phyloP scores from a whole-genome alignment of 108 stramenopile genomes.

The Cyclotella choctawhatcheeana region DNA sequence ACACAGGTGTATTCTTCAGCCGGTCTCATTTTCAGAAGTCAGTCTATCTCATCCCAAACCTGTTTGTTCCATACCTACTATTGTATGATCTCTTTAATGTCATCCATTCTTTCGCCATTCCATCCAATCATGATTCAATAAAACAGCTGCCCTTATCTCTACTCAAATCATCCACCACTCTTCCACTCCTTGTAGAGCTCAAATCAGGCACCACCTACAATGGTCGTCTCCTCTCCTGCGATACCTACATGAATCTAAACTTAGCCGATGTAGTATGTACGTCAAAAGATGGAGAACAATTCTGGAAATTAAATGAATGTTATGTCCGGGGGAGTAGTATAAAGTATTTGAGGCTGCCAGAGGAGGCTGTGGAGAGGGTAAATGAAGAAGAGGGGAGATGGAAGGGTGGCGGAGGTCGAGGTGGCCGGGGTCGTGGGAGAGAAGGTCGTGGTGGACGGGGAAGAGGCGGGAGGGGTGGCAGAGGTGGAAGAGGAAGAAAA shows the following conservation, averaged over 20 bases:
- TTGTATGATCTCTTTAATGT: too few relatives aligned
- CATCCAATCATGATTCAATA: neutral
- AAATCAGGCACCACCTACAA: conserved; percentile 99
- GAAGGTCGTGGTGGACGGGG: conserved; percentile 65
- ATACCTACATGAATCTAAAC: conserved; percentile 99
- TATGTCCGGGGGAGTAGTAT: conserved; percentile 96
- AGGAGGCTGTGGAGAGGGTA: conserved; percentile 91
- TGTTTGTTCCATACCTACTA: too few relatives aligned
- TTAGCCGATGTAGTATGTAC: conserved; percentile 96
- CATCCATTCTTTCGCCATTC: too few relatives aligned
- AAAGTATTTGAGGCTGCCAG: conserved; percentile 95
- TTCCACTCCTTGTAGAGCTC: conserved; percentile 97
- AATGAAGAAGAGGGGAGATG: conserved; percentile 73
- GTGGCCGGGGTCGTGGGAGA: conserved; percentile 51
- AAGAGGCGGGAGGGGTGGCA: conserved; percentile 48
- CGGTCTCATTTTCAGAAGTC: too few relatives aligned
- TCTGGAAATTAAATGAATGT: conserved; percentile 95
- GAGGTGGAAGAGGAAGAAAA: conserved; percentile 15
- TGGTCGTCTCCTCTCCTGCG: conserved; percentile 94
- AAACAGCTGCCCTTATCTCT: conserved; percentile 92
- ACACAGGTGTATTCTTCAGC: too few relatives aligned
- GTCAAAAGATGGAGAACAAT: conserved; percentile 89
- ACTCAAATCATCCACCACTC: conserved; percentile 88
- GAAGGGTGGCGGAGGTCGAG: conserved; percentile 44
- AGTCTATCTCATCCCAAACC: too few relatives aligned